phyloP scores from a whole-genome alignment of 2,329 filamentous ascomycete species.

The Colletotrichum sp. region DNA sequence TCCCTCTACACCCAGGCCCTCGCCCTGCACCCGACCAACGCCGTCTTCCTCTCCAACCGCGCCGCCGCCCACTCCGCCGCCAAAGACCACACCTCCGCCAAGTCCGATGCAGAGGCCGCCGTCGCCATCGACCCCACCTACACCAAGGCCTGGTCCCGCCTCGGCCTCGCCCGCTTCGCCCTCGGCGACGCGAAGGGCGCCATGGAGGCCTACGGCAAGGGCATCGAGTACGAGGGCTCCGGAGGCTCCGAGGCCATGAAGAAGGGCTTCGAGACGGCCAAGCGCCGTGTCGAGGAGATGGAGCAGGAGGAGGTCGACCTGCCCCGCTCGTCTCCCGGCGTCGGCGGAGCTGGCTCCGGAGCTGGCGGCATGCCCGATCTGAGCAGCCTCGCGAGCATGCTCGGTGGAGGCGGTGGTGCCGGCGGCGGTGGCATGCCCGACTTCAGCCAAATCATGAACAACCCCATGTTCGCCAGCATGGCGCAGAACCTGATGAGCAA shows the following conservation, averaged over 20 bases:
- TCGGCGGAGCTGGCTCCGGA: conserved; percentile 29
- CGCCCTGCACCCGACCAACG: conserved; percentile 79
- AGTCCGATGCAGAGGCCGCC: conserved; percentile 87
- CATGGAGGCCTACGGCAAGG: conserved; percentile 93
- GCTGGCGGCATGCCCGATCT: conserved; percentile 74
- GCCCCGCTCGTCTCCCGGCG: conserved; percentile 39
- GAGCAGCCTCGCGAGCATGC: conserved; percentile 72
- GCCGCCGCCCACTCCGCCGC: conserved; percentile 90
- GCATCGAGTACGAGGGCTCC: conserved; percentile 92
- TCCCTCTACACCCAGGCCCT: conserved; percentile 89
- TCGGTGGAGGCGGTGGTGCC: conserved; percentile 64
- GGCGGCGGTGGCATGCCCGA: conserved; percentile 86
- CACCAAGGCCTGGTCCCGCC: conserved; percentile 95
- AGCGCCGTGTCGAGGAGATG: conserved; percentile 83
- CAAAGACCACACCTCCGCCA: conserved; percentile 82
- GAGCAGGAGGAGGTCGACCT: conserved; percentile 55
- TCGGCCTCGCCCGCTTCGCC: conserved; percentile 90
- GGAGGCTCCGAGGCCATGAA: conserved; percentile 97
- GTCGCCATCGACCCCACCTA: conserved; percentile 88
- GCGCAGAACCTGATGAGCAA: conserved; percentile 98
- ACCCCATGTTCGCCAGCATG: conserved; percentile 98
- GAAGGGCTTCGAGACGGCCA: conserved; percentile 94
- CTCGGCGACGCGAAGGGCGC: conserved; percentile 88
- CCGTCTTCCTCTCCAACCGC: conserved; percentile 97
- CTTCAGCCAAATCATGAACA: conserved; percentile 86